Base-by-base conservation (phyloP, 805 yeast genomes). In the Isabelozyma heimii region DNA sequence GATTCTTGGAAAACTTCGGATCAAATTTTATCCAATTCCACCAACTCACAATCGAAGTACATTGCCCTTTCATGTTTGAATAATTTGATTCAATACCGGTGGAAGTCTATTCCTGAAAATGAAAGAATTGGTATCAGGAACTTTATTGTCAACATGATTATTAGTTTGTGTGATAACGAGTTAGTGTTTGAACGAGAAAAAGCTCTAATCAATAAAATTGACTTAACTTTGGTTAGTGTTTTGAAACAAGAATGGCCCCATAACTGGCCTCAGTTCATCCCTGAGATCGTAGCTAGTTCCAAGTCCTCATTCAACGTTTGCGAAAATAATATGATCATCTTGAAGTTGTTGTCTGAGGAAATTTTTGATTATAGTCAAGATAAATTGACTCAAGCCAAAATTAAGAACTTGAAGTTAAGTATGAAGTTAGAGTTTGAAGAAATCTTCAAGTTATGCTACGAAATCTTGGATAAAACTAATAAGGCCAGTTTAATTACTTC, bases 231-330 rank as follows among this genome's bases (percentile, higher is more conserved):
- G 60, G 99, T 94, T 37, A 95, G 91, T 62, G 85, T 94, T 46
- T 81, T 94, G 62, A 94, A 94, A 63, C 98, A 94, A 71, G 99
- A 94, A 66, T 94, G 99, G 99, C 99, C 99, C 33, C 89, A 85
- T 58, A 88, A 91, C 66, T 94, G 99, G 99, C 98, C 98, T 15
- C 88, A 86, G 60, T 94, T 94, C 61, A 87, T 94, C 45, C 97
- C 97, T 14, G 99, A 94, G 66, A 81, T 94, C 48, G 94, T 92
- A 43, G 81, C 79, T 51, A 85, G 96, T 54, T 85, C 95, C 42
- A 82, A 89, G 54, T 83, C 92, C 12, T 85, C 94, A 17, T 83
- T 88, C 67, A 92, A 91, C 61, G 97, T 94, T 46, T 94, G 99
- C 73, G 99, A 94, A 69, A 94, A 94, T 73, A 94, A 94, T 71